Evolutionary conservation across 805 yeast genomes (phyloP).

Genomic region (Starmerella davenportii): DNA sequence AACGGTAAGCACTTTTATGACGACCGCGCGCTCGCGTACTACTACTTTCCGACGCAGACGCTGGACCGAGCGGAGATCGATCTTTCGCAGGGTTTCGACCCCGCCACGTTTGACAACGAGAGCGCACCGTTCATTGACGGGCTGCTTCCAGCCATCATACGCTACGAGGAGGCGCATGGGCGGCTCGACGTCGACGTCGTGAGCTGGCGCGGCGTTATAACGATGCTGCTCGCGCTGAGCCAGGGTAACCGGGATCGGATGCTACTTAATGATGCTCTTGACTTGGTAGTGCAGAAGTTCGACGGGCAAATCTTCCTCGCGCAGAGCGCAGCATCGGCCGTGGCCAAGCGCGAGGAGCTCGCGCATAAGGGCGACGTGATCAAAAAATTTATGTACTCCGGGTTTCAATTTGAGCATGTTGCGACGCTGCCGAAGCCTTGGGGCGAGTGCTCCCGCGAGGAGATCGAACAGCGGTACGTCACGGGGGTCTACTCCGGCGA

Average conservation of each 20-base stretch:
- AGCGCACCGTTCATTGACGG: constrained; percentile 32
- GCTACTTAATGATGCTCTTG: constrained; percentile 32
- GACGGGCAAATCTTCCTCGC: constrained; percentile 36
- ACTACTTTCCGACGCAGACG: constrained; percentile 59
- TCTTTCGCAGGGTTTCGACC: constrained; percentile 43
- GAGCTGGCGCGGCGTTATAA: constrained; percentile 74
- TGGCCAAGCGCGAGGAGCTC: not conserved
- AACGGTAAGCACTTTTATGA: constrained; percentile 28
- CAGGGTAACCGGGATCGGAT: constrained; percentile 25
- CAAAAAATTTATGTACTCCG: constrained; percentile 22
- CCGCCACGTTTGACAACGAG: constrained; percentile 34
- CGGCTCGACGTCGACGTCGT: constrained; percentile 47
- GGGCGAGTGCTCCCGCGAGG: constrained; percentile 44
- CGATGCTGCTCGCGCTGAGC: constrained; percentile 51
- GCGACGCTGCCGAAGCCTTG: constrained; percentile 57
- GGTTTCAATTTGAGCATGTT: constrained; percentile 72
- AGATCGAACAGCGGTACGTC: constrained; percentile 48
- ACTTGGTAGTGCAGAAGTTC: constrained; percentile 44
- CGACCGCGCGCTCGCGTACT: constrained; percentile 45
- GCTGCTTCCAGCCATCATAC: constrained; percentile 36
- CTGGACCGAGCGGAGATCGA: constrained; percentile 35
- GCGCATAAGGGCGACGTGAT: constrained; percentile 12
- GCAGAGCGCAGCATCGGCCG: constrained; percentile 18
- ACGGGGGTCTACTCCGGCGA: constrained; percentile 30
- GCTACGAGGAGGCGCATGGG: constrained; percentile 34